Evolutionary conservation across 176 grass and related monocot species (phyloP).

Genomic region (Cenchrus purpureus): DNA sequence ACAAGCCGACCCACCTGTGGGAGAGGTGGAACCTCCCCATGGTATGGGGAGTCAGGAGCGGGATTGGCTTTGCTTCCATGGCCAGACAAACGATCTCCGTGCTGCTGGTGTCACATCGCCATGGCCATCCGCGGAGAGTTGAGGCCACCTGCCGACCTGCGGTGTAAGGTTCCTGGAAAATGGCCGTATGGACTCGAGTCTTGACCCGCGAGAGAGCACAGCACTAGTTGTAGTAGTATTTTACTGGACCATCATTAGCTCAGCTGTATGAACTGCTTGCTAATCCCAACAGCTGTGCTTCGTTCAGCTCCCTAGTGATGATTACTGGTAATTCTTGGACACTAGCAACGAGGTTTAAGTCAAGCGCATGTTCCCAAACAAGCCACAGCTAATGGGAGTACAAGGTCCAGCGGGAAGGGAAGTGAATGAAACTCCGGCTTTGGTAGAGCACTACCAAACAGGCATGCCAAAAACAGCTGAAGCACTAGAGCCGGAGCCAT

Average conservation of each 20-base stretch:
- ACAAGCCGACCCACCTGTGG: slow-evolving; percentile 39
- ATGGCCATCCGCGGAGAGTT: too few relatives aligned
- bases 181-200: not conserved
- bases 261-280: not conserved
- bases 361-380: not conserved
- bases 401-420: not conserved
- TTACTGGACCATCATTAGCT: not conserved
- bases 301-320: not conserved
- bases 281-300: not conserved
- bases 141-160: not conserved
- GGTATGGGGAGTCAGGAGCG: slow-evolving; percentile 47
- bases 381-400: not conserved
- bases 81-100: not conserved
- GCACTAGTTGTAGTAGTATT: not conserved
- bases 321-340: not conserved
- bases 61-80: slow-evolving; percentile 43
- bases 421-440: not conserved
- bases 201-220: not conserved
- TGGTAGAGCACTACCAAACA: too few relatives aligned
- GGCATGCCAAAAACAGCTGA: too few relatives aligned
- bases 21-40: slow-evolving; percentile 56
- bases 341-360: not conserved
- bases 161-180: not conserved
- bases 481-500: too few relatives aligned
- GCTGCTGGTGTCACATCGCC: not conserved